Conservation (phyloP, 2,329 filamentous ascomycete species). For the Colletotrichum orchidophilum region DNA sequence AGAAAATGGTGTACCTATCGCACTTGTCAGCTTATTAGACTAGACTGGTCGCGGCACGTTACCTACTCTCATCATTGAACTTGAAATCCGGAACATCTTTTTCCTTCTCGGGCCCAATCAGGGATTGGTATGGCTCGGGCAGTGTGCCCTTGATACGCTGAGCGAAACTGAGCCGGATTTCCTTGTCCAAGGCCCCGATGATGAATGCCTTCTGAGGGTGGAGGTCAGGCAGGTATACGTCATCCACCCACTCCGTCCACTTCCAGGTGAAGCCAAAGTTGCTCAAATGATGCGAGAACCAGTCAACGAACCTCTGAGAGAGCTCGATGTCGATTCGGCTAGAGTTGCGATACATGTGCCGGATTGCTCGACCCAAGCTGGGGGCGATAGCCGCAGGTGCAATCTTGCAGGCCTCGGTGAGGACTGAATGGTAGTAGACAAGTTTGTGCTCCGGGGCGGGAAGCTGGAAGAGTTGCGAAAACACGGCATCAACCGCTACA, state of each 20-base stretch:
- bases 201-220: slow-evolving; percentile 96
- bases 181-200: slow-evolving; percentile 89
- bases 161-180: slow-evolving; percentile 95
- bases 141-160: slow-evolving; percentile 95
- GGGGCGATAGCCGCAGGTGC: slow-evolving; percentile 96
- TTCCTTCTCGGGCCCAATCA: slow-evolving; percentile 89
- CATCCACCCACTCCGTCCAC: slow-evolving; percentile 96
- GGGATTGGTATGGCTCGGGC: slow-evolving; percentile 80
- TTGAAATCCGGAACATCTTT: slow-evolving; percentile 98
- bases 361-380: slow-evolving; percentile 90
- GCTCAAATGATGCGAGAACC: slow-evolving; percentile 97
- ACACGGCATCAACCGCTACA: slow-evolving; percentile 95
- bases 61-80: slow-evolving; percentile 78
- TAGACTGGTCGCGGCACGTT: not conserved
- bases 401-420: slow-evolving; percentile 96
- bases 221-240: slow-evolving; percentile 78
- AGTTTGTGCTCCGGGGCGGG: slow-evolving; percentile 90
- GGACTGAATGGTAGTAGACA: slow-evolving; percentile 94
- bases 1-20: slow-evolving; percentile 79
- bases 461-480: slow-evolving; percentile 91
- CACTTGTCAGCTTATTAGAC: slow-evolving; percentile 33
- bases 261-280: slow-evolving; percentile 99
- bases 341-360: slow-evolving; percentile 86
- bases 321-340: slow-evolving; percentile 89
- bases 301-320: slow-evolving; percentile 88